These are phyloP conservation scores for Lignosus rhinocerotis DNA, from an alignment of 1,284 basidiomycete species.

Conservation along the genomic window DNA sequence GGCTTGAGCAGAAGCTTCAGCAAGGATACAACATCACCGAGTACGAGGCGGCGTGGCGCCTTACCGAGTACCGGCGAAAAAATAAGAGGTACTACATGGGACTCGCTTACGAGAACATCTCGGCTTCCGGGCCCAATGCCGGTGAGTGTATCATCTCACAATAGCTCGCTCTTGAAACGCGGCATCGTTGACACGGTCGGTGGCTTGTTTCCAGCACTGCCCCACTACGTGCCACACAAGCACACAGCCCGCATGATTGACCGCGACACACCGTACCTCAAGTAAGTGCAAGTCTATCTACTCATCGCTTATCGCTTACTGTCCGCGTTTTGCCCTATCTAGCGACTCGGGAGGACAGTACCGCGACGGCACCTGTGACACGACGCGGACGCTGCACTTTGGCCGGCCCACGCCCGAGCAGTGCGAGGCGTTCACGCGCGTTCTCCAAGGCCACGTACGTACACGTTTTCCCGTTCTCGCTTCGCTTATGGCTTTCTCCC, in stretches of 20 bases:
- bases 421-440: constrained; percentile 90
- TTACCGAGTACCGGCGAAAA: constrained; percentile 78
- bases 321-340: constrained; percentile 18
- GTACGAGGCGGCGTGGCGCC: constrained; percentile 85
- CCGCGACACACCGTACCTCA: constrained; percentile 82
- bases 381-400: constrained; percentile 89
- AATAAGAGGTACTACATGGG: constrained; percentile 77
- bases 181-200: neutral
- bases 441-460: constrained; percentile 92
- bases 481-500: neutral
- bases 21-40: constrained; percentile 85
- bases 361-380: constrained; percentile 90
- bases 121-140: constrained; percentile 88
- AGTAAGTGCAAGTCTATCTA: constrained; percentile 50
- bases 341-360: constrained; percentile 93
- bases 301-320: constrained; percentile 2
- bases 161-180: neutral
- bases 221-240: constrained; percentile 88
- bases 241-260: constrained; percentile 74
- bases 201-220: constrained; percentile 57
- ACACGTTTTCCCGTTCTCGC: constrained; percentile 12
- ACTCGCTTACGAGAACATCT: constrained; percentile 93
- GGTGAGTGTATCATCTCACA: constrained; percentile 35
- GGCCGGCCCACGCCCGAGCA: constrained; percentile 81
- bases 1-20: constrained; percentile 83